These are phyloP conservation scores for Apiotrichum akiyoshidainum DNA, from an alignment of 1,284 basidiomycete genomes.

Conservation along the genomic window DNA sequence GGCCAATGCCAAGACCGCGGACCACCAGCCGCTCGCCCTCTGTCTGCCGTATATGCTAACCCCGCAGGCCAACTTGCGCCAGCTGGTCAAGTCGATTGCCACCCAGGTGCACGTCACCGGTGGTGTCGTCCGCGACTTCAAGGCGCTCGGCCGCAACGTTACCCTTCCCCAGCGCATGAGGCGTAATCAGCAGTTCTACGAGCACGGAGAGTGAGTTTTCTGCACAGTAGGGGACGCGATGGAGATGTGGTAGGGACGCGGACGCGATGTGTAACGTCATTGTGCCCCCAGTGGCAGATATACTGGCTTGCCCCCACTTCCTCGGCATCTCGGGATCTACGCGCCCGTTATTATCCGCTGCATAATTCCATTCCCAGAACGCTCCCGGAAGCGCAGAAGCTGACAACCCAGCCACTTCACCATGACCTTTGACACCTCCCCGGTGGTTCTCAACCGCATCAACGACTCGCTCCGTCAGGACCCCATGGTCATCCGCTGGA, in stretches of 20 bases:
- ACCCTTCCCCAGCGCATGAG: slow-evolving; percentile 45
- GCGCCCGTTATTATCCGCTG: too few relatives aligned
- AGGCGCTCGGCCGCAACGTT: slow-evolving; percentile 40
- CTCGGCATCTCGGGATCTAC: too few relatives aligned
- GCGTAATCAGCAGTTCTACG: slow-evolving; percentile 49
- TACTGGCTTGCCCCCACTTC: too few relatives aligned
- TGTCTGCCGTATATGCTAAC: neutral
- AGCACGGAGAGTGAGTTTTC: slow-evolving; percentile 48
- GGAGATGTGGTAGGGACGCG: too few relatives aligned
- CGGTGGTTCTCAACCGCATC: slow-evolving; percentile 43
- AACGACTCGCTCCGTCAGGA: slow-evolving; percentile 45
- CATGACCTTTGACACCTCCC: slow-evolving; percentile 49
- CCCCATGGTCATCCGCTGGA: slow-evolving; percentile 43
- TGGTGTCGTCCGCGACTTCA: slow-evolving; percentile 48
- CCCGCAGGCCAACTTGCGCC: slow-evolving; percentile 43
- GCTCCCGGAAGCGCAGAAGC: neutral
- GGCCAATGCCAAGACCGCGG: neutral
- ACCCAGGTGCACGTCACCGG: slow-evolving; percentile 42
- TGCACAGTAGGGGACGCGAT: too few relatives aligned
- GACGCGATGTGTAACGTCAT: too few relatives aligned
- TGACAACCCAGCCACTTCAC: slow-evolving; percentile 43
- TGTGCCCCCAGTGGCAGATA: too few relatives aligned
- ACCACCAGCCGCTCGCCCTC: neutral
- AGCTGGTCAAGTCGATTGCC: slow-evolving; percentile 44
- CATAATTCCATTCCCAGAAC: too few relatives aligned